Percentiles rank a stretch among this genome's conserved stretches.
These are phyloP conservation scores for Blepharisma undulans DNA, from an alignment of 169 alveolate species.

Conservation along the genomic window DNA sequence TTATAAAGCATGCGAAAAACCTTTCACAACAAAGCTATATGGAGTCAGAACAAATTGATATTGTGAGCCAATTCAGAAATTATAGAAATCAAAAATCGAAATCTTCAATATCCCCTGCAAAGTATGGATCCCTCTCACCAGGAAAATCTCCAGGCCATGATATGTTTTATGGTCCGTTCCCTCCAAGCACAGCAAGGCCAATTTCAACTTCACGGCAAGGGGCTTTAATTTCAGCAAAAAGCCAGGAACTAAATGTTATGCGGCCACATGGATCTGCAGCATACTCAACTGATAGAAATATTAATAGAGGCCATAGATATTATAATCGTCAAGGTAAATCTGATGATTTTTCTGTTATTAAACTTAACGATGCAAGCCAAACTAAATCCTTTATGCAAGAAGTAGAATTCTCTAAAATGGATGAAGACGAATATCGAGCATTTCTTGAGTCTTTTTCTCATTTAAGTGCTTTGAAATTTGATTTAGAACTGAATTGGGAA, in stretches of 20 bases:
- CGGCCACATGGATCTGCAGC: neutral
- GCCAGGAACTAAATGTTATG: neutral
- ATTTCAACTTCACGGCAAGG: neutral
- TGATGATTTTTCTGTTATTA: neutral
- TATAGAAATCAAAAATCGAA: slow-evolving; percentile 5
- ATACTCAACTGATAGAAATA: neutral
- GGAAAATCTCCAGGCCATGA: neutral
- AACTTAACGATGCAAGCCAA: neutral
- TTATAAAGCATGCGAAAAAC: neutral
- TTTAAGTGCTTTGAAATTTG: neutral
- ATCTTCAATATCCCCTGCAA: neutral
- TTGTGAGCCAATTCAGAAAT: neutral
- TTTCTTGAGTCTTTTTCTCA: neutral
- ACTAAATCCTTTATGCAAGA: neutral
- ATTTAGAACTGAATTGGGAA: slow-evolving; percentile 21
- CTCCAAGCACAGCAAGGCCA: neutral
- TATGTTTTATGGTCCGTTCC: neutral
- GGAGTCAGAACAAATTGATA: neutral
- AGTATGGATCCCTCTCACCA: neutral
- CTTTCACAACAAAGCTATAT: neutral
- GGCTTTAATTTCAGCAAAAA: neutral
- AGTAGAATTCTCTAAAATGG: neutral
- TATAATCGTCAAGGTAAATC: neutral
- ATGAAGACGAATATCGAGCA: neutral
- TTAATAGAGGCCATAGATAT: neutral